Percentiles rank a stretch among this genome's conserved stretches.
These are phyloP conservation scores for Saccharomyces jurei DNA, from an alignment of 805 yeast genomes.

Conservation along the genomic window DNA sequence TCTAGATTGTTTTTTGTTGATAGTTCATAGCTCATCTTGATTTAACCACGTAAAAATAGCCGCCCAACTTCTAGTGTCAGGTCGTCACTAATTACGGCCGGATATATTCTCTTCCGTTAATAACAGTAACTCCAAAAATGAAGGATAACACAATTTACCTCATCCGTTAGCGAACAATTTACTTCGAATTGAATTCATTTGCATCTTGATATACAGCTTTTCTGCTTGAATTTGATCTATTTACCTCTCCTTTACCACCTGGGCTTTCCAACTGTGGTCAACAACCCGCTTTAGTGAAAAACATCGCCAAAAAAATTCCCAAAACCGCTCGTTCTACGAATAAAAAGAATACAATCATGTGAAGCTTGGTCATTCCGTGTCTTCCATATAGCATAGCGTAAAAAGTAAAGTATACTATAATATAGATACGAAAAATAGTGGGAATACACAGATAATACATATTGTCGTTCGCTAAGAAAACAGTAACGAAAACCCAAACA, in stretches of 20 bases:
- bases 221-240: background rate
- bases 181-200: background rate
- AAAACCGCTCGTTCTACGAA: background rate
- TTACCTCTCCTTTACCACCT: background rate
- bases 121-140: background rate
- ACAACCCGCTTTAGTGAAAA: background rate
- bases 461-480: background rate
- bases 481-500: background rate
- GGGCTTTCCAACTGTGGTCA: background rate
- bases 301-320: background rate
- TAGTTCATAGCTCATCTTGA: background rate
- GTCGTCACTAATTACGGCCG: background rate
- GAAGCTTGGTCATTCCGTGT: background rate
- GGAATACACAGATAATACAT: background rate
- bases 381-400: background rate
- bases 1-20: background rate
- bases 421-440: background rate
- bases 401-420: background rate
- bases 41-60: background rate
- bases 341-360: background rate
- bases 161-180: background rate
- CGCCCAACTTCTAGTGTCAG: background rate
- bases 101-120: background rate
- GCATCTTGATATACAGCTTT: background rate
- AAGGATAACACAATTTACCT: background rate